Evolutionary conservation across 331 rosid species (phyloP).

Genomic region (Dryas integrifolia): DNA sequence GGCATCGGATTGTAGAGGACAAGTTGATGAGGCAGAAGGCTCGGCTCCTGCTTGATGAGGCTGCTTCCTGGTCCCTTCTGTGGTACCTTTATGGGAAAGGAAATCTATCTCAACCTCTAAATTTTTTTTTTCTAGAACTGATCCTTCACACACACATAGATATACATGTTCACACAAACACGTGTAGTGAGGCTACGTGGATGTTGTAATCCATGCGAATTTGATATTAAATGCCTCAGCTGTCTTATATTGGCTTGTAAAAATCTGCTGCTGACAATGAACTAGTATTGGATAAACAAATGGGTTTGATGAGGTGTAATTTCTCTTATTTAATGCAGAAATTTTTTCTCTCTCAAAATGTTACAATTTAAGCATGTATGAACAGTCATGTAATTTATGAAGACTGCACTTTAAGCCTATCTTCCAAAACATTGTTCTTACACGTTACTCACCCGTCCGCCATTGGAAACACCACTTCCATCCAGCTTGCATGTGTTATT

Average conservation of each 20-base stretch:
- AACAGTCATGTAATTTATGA: neutral
- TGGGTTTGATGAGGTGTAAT: neutral
- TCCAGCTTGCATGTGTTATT: too few relatives aligned
- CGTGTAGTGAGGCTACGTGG: neutral
- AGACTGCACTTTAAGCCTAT: neutral
- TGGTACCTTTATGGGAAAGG: constrained; percentile 97
- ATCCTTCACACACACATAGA: neutral
- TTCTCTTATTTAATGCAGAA: neutral
- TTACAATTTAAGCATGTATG: neutral
- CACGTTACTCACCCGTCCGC: too few relatives aligned
- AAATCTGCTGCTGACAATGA: neutral
- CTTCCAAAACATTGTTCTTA: neutral
- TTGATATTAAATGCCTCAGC: neutral
- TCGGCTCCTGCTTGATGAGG: constrained; percentile 86
- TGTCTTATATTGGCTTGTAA: neutral
- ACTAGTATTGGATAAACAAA: neutral
- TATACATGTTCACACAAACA: neutral
- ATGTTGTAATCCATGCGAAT: neutral
- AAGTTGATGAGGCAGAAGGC: constrained; percentile 96
- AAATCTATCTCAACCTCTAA: constrained; percentile 40
- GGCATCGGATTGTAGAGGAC: constrained; percentile 84
- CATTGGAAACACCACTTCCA: too few relatives aligned
- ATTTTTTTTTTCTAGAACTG: constrained; percentile 5
- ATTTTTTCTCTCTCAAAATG: neutral
- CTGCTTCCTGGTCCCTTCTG: constrained; percentile 94